Base-by-base conservation (phyloP, 371 early-diverging fungal species). In the Mucor plumbeus region DNA sequence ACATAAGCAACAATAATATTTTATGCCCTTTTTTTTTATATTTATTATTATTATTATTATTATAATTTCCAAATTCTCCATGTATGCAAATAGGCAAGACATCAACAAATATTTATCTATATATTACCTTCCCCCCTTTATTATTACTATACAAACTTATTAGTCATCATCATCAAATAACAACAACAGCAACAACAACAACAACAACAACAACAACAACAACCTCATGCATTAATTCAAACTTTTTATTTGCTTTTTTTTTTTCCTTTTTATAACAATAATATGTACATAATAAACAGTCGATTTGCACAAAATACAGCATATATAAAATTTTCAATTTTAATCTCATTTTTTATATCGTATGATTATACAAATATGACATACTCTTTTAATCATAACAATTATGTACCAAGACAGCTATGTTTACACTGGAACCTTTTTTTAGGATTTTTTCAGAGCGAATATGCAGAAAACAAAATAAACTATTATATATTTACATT, bases 51-150 rank as follows among this genome's bases (percentile, higher is more conserved):
- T 21, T 21, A 19, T 19, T 48, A n/a, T 48, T 48, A 38, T 38
- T 38, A 38, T 38, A 21, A 9, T 7, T 10, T 5, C 48, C 19
- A 19, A 48, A 48, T 48, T 48, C 48, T 19, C 48, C 48, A 48
- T 48, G 48, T 48, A 48, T 48, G 48, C 48, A 48, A 48, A 48
- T 48, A 48, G n/a, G 43, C 43, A 43, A 43, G 26, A 41, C 41
- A 48, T 21, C 48, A 48, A 48, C 48, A 48, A 48, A 48, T 48
- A 48, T 48, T 48, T 48, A 48, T 48, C 21, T 19, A 47, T 19
- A 47, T 47, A n/a, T 48, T 48, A 17, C 19, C 48, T 21, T 17
- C 15, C 43, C 48, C 48, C 19, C 9, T 19, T 19, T 19, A 48
- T 8, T 19, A 48, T 4, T 19, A 1, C 19, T 48, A 48, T 48